These are phyloP conservation scores for Turnera subulata DNA, from an alignment of 345 rosid species.

Conservation along the genomic window DNA sequence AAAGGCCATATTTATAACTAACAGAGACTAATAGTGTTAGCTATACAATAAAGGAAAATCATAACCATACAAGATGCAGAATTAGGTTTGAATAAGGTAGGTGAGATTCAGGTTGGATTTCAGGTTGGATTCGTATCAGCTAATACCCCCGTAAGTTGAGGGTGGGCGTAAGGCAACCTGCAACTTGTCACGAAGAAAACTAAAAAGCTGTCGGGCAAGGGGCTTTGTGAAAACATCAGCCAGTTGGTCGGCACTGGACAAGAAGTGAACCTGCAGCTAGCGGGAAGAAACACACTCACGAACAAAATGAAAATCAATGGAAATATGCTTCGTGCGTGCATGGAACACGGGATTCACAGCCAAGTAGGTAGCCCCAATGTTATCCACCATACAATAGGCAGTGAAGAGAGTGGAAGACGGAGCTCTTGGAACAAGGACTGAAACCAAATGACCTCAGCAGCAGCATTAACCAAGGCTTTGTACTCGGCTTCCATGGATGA, in stretches of 20 bases:
- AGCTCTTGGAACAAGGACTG: not conserved
- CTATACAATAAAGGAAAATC: no score
- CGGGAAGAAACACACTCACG: not conserved
- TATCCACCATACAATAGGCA: not conserved
- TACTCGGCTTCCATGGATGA: no score
- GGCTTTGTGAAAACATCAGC: not conserved
- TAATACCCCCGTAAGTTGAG: no score
- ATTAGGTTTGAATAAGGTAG: no score
- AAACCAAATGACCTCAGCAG: not conserved
- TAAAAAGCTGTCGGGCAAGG: not conserved
- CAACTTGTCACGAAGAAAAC: no score
- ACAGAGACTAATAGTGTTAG: no score
- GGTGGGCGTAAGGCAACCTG: no score
- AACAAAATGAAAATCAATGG: not conserved
- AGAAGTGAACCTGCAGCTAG: not conserved
- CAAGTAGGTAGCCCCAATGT: not conserved
- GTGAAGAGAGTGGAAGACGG: not conserved
- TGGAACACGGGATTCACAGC: not conserved
- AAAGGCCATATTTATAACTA: no score
- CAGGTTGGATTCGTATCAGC: no score
- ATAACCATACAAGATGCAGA: no score
- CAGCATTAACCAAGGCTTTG: no score
- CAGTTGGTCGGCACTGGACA: not conserved
- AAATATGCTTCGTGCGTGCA: not conserved
- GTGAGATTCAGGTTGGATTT: no score